A percentile compares a stretch with the other conserved stretches of the same genome.
These are phyloP conservation scores for Termitomyces sp. DNA, from an alignment of 768 basidiomycete genomes.

Conservation along the genomic window DNA sequence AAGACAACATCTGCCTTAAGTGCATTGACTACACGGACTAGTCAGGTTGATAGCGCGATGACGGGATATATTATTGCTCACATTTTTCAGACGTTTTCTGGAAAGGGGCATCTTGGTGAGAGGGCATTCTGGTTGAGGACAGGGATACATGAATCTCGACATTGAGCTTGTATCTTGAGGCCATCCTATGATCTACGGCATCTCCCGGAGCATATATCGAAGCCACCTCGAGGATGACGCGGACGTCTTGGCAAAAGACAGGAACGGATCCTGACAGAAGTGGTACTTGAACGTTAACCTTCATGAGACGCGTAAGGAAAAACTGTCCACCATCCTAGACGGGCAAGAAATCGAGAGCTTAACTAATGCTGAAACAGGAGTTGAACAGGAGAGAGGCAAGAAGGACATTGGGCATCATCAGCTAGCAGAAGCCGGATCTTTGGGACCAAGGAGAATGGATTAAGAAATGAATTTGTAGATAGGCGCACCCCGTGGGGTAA, in stretches of 20 bases:
- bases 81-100: not conserved
- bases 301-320: not conserved
- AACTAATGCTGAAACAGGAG: not conserved
- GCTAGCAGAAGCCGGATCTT: too few relatives aligned
- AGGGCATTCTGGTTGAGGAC: not conserved
- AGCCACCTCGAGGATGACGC: not conserved
- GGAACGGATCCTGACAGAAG: not conserved
- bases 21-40: slow-evolving; percentile 6
- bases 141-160: not conserved
- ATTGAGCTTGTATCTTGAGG: not conserved
- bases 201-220: not conserved
- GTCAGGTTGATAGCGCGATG: not conserved
- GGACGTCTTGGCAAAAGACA: not conserved
- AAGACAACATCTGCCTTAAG: slow-evolving; percentile 13
- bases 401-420: too few relatives aligned
- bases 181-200: not conserved
- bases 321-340: not conserved
- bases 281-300: not conserved
- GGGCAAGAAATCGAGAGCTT: not conserved
- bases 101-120: not conserved
- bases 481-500: too few relatives aligned
- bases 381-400: too few relatives aligned
- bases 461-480: too few relatives aligned
- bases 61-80: not conserved
- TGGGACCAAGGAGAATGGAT: too few relatives aligned